Conservation (phyloP, 2,329 filamentous ascomycete species). For the Talaromyces sp. region DNA sequence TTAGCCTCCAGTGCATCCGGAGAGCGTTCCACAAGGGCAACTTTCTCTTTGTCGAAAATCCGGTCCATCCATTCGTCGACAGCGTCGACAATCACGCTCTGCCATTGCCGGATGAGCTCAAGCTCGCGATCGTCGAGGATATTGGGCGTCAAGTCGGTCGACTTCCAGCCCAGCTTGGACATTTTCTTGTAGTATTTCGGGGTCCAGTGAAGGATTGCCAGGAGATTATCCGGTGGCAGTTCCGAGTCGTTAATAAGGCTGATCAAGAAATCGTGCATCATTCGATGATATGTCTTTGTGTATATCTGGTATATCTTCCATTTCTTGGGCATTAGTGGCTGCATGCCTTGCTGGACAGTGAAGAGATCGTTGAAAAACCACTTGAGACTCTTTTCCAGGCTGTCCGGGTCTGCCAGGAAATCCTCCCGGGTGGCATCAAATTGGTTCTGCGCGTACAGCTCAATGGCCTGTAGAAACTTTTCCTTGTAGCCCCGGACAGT, state of each 20-base stretch:
- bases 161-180: slow-evolving; percentile 75
- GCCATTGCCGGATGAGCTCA: slow-evolving; percentile 89
- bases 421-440: slow-evolving; percentile 66
- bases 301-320: slow-evolving; percentile 95
- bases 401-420: slow-evolving; percentile 77
- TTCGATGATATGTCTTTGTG: slow-evolving; percentile 79
- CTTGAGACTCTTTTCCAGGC: slow-evolving; percentile 78
- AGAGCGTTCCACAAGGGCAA: slow-evolving; percentile 72
- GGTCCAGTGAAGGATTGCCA: slow-evolving; percentile 90
- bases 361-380: slow-evolving; percentile 99
- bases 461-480: slow-evolving; percentile 80
- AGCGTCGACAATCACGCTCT: slow-evolving; percentile 88
- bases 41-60: slow-evolving; percentile 76
- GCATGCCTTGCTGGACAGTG: slow-evolving; percentile 89
- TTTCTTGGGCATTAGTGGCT: slow-evolving; percentile 84
- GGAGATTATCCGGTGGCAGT: slow-evolving; percentile 77
- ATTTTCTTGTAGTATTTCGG: slow-evolving; percentile 97
- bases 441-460: slow-evolving; percentile 65
- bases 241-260: slow-evolving; percentile 77
- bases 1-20: slow-evolving; percentile 79
- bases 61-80: slow-evolving; percentile 97
- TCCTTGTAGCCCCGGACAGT: slow-evolving; percentile 94
- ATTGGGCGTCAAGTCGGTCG: slow-evolving; percentile 74
- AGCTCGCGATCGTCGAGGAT: slow-evolving; percentile 84
- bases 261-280: slow-evolving; percentile 93